Base-by-base conservation (phyloP, 805 yeast species). In the Lachancea kluyveri region DNA sequence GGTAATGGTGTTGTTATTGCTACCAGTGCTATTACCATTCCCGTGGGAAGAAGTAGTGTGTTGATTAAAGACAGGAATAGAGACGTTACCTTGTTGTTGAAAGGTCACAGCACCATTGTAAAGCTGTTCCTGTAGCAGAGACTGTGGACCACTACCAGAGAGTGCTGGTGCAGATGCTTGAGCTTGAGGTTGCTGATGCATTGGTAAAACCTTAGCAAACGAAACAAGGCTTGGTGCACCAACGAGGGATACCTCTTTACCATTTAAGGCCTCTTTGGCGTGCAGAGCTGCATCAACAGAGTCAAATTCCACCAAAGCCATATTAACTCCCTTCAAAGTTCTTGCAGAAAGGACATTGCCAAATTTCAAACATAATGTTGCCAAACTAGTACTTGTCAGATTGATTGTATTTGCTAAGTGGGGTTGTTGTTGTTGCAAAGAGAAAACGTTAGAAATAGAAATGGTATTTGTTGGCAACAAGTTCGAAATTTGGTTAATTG, bases 381-480 rank as follows among this genome's bases (percentile, higher is more conserved):
- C 68, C 37, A 83, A 57, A 4, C 86, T 69, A 25, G 59, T 54
- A 32, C 60, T 53, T 7, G 63, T 58, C 30, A 58, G 36, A 33
- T 58, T 58, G 5, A 76, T 68, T 1, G 73, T 55, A 7, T 76
- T 66, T 10, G 67, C 61, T 3, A 63, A 53, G 13, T 57, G 57
- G 1, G 74, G 57, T 8, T 96, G 96, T 31, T 55, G 61, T 26
- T 54, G 57, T 34, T 58, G 63, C 21, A 58, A 40, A 2, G 63
- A 55, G 30, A 43, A 56, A 8, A 90, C 68, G 50, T 88, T 86
- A 26, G 87, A 83, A 33, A 92, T 65, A 42, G 88, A 68, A 26
- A 90, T 65, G 8, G 85, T 77, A 43, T 80, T 74, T 1, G 95
- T 77, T 11, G 94, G 94, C 11, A 82, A 77, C 43, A 85, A 52